These are phyloP conservation scores for Botryotinia convoluta DNA, from an alignment of 2,329 filamentous ascomycete genomes.

Conservation along the genomic window DNA sequence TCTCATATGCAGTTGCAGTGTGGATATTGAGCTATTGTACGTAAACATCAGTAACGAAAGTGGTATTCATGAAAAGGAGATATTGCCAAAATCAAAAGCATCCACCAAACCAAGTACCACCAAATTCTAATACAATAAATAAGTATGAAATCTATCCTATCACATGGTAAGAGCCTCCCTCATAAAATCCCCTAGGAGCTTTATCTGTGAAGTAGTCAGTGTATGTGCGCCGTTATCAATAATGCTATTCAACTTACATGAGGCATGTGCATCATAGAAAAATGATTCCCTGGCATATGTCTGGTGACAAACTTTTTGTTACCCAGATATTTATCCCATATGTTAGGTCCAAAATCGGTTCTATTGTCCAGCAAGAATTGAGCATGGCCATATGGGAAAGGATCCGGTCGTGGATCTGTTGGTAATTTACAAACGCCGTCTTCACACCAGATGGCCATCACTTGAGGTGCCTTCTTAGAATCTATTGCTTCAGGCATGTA, in stretches of 20 bases:
- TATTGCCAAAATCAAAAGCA: neutral
- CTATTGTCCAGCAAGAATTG: constrained; percentile 20
- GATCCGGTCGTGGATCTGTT: constrained; percentile 28
- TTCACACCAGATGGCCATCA: constrained; percentile 21
- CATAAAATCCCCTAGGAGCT: constrained; percentile 16
- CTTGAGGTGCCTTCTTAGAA: constrained; percentile 9
- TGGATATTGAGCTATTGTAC: neutral
- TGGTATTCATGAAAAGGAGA: neutral
- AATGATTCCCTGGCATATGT: constrained; percentile 28
- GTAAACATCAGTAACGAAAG: neutral
- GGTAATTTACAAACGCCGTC: constrained; percentile 42
- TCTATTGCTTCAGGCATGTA: constrained; percentile 18
- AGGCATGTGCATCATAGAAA: constrained; percentile 30
- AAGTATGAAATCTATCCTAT: neutral
- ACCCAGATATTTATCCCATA: constrained; percentile 19
- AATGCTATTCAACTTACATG: constrained; percentile 38
- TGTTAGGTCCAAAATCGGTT: constrained; percentile 18
- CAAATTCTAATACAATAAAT: constrained; percentile 3
- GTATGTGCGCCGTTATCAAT: too few relatives aligned
- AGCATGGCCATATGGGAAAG: constrained; percentile 17
- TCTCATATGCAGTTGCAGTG: neutral
- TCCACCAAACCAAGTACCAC: neutral
- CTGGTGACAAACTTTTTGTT: constrained; percentile 46
- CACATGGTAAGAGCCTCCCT: constrained; percentile 17
- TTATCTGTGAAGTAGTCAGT: constrained; percentile 12